phyloP scores from a whole-genome alignment of 1,284 basidiomycete species.

The Sanguinoderma infundibulare region DNA sequence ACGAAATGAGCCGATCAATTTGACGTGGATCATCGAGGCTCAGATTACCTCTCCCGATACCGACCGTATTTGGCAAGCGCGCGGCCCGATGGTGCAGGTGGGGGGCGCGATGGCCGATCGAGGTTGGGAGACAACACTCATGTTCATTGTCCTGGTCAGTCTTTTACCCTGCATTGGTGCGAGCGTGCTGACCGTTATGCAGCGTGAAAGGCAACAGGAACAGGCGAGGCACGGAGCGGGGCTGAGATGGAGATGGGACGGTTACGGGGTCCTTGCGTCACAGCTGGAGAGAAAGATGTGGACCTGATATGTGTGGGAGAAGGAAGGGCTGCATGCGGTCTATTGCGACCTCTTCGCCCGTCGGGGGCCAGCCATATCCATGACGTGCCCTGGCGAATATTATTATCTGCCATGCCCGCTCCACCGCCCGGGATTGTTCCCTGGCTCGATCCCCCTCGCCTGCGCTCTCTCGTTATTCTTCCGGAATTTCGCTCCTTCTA shows the following conservation, averaged over 20 bases:
- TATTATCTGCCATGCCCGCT: background rate
- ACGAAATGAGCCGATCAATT: too few species aligned
- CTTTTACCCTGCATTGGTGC: background rate
- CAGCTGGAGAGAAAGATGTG: background rate
- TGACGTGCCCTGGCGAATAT: background rate
- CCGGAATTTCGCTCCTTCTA: background rate
- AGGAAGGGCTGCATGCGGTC: background rate
- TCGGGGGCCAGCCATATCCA: background rate
- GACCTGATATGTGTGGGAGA: background rate
- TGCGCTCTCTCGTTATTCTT: background rate
- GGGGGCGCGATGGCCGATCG: background rate
- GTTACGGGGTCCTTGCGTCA: conserved; percentile 1
- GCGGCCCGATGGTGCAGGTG: too few species aligned
- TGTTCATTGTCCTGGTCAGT: background rate
- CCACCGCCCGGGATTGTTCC: background rate
- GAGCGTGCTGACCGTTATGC: background rate
- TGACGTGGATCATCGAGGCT: too few species aligned
- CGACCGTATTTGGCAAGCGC: background rate
- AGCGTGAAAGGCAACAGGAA: background rate
- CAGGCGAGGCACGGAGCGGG: background rate
- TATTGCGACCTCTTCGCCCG: background rate
- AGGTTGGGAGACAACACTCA: background rate
- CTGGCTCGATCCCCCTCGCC: background rate
- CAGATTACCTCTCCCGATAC: too few species aligned
- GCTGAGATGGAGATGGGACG: background rate